Evolutionary conservation across 1,139 yeast species (phyloP).

Genomic region (Pichia sp.): DNA sequence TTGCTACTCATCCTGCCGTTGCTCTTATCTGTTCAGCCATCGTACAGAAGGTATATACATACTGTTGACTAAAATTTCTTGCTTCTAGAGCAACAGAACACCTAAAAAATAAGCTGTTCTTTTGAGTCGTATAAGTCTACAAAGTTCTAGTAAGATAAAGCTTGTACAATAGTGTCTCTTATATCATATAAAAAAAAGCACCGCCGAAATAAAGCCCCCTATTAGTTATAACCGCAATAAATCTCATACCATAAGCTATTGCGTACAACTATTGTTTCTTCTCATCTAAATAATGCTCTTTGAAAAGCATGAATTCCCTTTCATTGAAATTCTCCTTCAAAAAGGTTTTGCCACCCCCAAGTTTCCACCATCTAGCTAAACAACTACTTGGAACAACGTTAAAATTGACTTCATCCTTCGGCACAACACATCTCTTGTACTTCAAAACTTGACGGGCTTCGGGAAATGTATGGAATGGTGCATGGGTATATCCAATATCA

Average conservation of each 20-base stretch:
- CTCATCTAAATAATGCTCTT: not conserved
- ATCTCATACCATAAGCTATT: too few relatives aligned
- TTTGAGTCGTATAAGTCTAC: not conserved
- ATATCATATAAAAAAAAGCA: too few relatives aligned
- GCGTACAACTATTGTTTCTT: too few relatives aligned
- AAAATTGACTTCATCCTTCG: slow-evolving; percentile 36
- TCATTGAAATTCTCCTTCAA: slow-evolving; percentile 31
- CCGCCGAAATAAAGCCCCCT: too few relatives aligned
- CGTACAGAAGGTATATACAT: too few relatives aligned
- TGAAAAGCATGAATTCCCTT: slow-evolving; percentile 14
- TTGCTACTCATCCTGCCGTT: too few relatives aligned
- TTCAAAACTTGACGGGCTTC: slow-evolving; percentile 37
- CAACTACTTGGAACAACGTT: slow-evolving; percentile 66
- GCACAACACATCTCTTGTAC: slow-evolving; percentile 67
- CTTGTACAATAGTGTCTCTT: too few relatives aligned
- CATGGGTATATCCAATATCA: slow-evolving; percentile 81
- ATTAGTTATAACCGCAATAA: too few relatives aligned
- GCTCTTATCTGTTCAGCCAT: too few relatives aligned
- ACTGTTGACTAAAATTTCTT: too few relatives aligned
- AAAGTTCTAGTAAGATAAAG: not conserved
- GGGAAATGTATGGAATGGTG: slow-evolving; percentile 83
- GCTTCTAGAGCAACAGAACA: too few relatives aligned
- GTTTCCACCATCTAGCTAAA: slow-evolving; percentile 79
- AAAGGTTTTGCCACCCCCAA: slow-evolving; percentile 49
- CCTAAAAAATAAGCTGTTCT: not conserved